Percentiles rank a stretch among this genome's conserved stretches.
Evolutionary conservation across 2,329 filamentous ascomycete species (phyloP).

Genomic region (Ophiosphaerella narmari): DNA sequence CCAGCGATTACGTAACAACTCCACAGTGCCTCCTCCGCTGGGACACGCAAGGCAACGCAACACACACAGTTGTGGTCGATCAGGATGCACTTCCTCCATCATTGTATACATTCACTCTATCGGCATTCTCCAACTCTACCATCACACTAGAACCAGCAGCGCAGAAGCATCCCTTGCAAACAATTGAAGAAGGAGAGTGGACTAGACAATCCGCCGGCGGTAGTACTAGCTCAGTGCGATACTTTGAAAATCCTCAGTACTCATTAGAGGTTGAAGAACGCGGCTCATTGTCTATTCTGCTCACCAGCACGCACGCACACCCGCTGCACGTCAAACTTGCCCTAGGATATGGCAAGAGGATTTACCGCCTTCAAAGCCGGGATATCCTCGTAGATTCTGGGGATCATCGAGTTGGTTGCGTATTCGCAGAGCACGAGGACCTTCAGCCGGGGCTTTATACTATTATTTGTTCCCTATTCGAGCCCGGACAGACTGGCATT

Average conservation of each 20-base stretch:
- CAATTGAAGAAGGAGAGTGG: slow-evolving; percentile 71
- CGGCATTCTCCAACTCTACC: slow-evolving; percentile 72
- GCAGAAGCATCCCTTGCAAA: slow-evolving; percentile 63
- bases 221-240: slow-evolving; percentile 75
- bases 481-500: slow-evolving; percentile 73
- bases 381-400: slow-evolving; percentile 83
- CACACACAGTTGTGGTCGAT: slow-evolving; percentile 71
- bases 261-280: slow-evolving; percentile 62
- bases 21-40: slow-evolving; percentile 86
- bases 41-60: slow-evolving; percentile 58
- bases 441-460: slow-evolving; percentile 80
- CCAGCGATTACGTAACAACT: slow-evolving; percentile 89
- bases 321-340: slow-evolving; percentile 85
- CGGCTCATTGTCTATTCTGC: slow-evolving; percentile 71
- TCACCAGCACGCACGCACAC: slow-evolving; percentile 71
- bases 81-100: slow-evolving; percentile 77
- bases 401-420: slow-evolving; percentile 84
- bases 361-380: slow-evolving; percentile 70
- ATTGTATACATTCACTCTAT: slow-evolving; percentile 83
- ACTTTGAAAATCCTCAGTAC: slow-evolving; percentile 88
- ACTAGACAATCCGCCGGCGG: slow-evolving; percentile 80
- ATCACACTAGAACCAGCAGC: slow-evolving; percentile 66
- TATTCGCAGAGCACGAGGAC: slow-evolving; percentile 64
- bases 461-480: slow-evolving; percentile 88
- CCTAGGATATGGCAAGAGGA: slow-evolving; percentile 74